phyloP scores from a whole-genome alignment of 2,329 filamentous ascomycete species.

The Fusarium sp. region DNA sequence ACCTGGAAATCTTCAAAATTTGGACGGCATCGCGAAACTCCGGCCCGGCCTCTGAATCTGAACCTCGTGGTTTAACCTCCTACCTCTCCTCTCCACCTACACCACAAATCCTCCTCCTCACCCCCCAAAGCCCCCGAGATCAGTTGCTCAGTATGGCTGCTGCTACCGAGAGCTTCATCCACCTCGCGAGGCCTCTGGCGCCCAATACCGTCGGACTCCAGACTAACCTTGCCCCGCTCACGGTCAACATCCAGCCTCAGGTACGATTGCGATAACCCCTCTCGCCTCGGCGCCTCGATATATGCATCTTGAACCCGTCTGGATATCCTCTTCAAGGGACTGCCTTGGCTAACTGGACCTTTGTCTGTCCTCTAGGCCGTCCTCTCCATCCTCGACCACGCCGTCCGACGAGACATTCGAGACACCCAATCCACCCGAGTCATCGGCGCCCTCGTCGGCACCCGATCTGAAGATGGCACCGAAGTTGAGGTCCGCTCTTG shows the following conservation, averaged over 20 bases:
- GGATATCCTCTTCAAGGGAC: background rate
- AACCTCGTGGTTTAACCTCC: slow-evolving; percentile 41
- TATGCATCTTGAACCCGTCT: background rate
- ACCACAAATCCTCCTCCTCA: background rate
- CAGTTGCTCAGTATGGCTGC: slow-evolving; percentile 78
- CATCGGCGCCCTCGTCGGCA: slow-evolving; percentile 94
- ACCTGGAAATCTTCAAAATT: slow-evolving; percentile 57
- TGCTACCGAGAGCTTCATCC: slow-evolving; percentile 87
- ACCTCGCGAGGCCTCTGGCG: slow-evolving; percentile 92
- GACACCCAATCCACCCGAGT: slow-evolving; percentile 91
- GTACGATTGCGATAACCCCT: slow-evolving; percentile 62
- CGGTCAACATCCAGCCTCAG: slow-evolving; percentile 95
- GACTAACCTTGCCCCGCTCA: slow-evolving; percentile 89
- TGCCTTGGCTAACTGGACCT: background rate
- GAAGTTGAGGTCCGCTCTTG: slow-evolving; percentile 96
- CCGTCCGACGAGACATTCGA: slow-evolving; percentile 82
- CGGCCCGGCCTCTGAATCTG: slow-evolving; percentile 25
- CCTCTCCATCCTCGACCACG: slow-evolving; percentile 91
- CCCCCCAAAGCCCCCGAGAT: background rate
- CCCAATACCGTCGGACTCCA: slow-evolving; percentile 83
- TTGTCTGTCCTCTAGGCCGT: slow-evolving; percentile 61
- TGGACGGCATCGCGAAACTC: slow-evolving; percentile 49
- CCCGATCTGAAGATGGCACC: slow-evolving; percentile 94
- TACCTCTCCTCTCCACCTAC: slow-evolving; percentile 35
- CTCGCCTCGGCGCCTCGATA: slow-evolving; percentile 16